Base-by-base conservation (phyloP, 208 protist genomes). In the Leishmania tarentolae region DNA sequence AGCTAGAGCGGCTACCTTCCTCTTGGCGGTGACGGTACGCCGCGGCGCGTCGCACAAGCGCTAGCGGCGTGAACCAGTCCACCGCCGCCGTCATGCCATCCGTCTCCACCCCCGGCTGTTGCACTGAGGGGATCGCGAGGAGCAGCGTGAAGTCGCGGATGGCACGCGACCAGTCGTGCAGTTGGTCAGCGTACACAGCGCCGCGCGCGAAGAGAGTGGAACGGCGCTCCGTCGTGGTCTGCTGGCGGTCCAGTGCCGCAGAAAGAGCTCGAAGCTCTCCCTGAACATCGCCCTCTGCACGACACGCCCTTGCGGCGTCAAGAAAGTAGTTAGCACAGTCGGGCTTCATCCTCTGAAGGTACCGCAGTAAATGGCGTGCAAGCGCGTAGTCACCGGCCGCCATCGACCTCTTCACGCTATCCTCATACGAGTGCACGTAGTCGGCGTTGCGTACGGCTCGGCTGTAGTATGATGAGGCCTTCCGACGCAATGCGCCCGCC, bases 101-200 rank as follows among this genome's bases (percentile, higher is more conserved):
- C 13, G 37, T 35, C 42, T 61, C 52, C 42, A 13, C 44, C 3
- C 9, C 52, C 31, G 76, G 31, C 68, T n/a, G 53, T 40, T 59
- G 44, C 75, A 89, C 85, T 7, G 87, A 69, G 19, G 85, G 82
- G 6, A 92, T 80, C 69, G 80, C 82, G 66, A 98, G 84, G 56
- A 90, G 84, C 46, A 96, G 84, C 17, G 90, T 94, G 72, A 96
- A 94, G 79, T 98, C 94, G 37, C 87, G 86, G 83, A 98, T 95
- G 28, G 94, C 94, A 31, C 89, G 79, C 73, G 93, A 88, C 83
- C 90, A 82, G 74, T 93, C 83, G n/a, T 80, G 63, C 28, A 91
- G 69, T 57, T 89, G 81, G 31, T 91, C 88, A 3, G 87, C 84
- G 80, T 93, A 92, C 50, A 95, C 84, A 2, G 86, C 84, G n/a